phyloP scores from a whole-genome alignment of 192 early-diverging fungal species.

The Cladochytrium replicatum region DNA sequence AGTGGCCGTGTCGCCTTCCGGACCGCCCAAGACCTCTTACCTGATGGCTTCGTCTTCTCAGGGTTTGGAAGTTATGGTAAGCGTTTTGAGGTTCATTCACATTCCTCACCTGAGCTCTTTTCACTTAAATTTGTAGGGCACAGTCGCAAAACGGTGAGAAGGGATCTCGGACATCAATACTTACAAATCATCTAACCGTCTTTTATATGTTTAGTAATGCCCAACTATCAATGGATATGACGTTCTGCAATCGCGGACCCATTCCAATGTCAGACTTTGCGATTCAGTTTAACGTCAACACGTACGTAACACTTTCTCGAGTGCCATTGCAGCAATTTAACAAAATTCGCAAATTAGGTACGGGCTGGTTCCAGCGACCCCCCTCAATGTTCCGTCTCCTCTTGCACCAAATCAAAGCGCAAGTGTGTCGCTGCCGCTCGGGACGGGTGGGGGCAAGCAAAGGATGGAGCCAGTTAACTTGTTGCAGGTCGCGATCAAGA shows the following conservation, averaged over 20 bases:
- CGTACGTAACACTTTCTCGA: constrained; percentile 9
- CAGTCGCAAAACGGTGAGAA: too few species aligned
- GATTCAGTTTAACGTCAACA: constrained; percentile 50
- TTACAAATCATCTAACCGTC: background rate
- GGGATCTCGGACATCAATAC: background rate
- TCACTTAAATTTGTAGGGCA: too few species aligned
- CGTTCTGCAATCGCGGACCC: constrained; percentile 23
- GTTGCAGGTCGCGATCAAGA: constrained; percentile 47
- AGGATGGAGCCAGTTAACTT: constrained; percentile 31
- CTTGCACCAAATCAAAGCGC: constrained; percentile 14
- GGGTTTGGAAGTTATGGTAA: too few species aligned
- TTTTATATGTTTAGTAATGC: constrained; percentile 11
- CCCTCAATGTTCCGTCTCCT: constrained; percentile 24
- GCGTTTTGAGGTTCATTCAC: too few species aligned
- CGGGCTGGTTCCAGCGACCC: constrained; percentile 31
- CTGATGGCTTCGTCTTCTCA: constrained; percentile 13
- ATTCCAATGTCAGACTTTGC: constrained; percentile 40
- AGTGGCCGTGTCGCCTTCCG: too few species aligned
- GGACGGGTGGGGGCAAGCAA: constrained; percentile 16
- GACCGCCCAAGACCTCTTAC: too few species aligned
- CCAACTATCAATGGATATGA: constrained; percentile 30
- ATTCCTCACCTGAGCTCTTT: too few species aligned
- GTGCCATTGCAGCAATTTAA: background rate
- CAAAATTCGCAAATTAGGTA: constrained; percentile 16
- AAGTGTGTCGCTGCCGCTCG: constrained; percentile 14